Evolutionary conservation across 148 eudicot species (phyloP), one percentile per base, ranked within the genome.

Genomic region (Rhododendron ovatum): DNA sequence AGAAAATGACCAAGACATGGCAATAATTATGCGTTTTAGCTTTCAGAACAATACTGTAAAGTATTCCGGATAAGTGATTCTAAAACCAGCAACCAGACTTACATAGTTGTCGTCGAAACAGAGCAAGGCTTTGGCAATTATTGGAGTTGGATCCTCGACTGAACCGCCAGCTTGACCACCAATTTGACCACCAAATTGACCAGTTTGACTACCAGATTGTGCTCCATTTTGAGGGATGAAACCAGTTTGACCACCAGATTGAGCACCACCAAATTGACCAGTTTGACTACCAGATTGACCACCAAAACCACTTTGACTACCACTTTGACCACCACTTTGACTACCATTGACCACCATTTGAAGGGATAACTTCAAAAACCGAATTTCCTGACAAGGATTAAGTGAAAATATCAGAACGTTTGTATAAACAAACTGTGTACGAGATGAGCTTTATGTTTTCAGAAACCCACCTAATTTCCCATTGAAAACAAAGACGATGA

Each of bases 101-200:
- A 92, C 95, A 81, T 91, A 84, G 83, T 94, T 93, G 41, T 91
- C 89, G 77, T 88, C 81, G 85, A 95, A 90, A 88, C 98, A 95
- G 43, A 82, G 77, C 84, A 95, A 86, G 85, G 92, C 95, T 84
- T 89, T 89, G 82, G 82, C 83, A 77, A 95, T 89, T 86, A 92
- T 73, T 83, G 85, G 84, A 77, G 92, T 43, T 51, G 94, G 91
- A 84, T 87, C 90, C 39, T 87, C 85, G 35, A 73, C 78, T 18
- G 48, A 78, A 10, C 14, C 85, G 61, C 86, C 89, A 33, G 88
- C 55, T 73, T 89, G 71, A n/a, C 71, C 71, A 8, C 69, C 8
- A 24, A 24, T 2, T 55, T 55, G 59, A 55, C 18, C 45, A 6
- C 61, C 61, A 55, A 18, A 13, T 55, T 55, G 59, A 55, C 59